Evolutionary conservation across 2,329 filamentous ascomycete genomes (phyloP).

Genomic region (Phaeoacremonium minimum): DNA sequence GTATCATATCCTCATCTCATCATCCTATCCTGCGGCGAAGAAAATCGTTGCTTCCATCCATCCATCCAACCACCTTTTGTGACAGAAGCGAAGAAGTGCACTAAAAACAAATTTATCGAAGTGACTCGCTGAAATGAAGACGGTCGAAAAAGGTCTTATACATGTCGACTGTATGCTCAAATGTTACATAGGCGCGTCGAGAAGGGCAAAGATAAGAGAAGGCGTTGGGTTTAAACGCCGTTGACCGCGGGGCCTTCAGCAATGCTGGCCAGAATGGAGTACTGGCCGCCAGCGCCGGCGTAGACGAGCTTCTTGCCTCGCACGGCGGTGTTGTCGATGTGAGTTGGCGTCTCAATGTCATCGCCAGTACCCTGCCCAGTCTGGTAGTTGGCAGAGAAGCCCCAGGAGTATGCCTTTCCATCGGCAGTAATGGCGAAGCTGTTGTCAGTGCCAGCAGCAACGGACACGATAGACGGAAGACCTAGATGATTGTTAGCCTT

Average conservation of each 20-base stretch:
- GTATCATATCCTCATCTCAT: too few relatives aligned
- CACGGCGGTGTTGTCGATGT: conserved; percentile 82
- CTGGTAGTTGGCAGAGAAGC: conserved; percentile 77
- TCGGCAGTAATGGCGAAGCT: conserved; percentile 65
- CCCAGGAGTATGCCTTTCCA: conserved; percentile 74
- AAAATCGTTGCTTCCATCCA: too few relatives aligned
- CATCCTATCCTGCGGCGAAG: too few relatives aligned
- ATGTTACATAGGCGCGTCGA: too few relatives aligned
- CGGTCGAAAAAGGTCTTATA: too few relatives aligned
- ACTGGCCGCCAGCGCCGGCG: conserved; percentile 88
- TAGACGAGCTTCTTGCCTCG: conserved; percentile 69
- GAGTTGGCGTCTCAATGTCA: conserved; percentile 71
- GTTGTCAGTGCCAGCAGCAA: conserved; percentile 67
- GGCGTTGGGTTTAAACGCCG: too few relatives aligned
- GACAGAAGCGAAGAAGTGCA: too few relatives aligned
- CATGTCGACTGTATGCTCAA: too few relatives aligned
- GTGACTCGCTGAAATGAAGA: too few relatives aligned
- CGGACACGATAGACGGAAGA: conserved; percentile 50
- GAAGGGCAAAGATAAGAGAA: too few relatives aligned
- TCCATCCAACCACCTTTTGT: too few relatives aligned
- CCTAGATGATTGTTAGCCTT: conserved; percentile 21
- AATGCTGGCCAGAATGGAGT: conserved; percentile 56
- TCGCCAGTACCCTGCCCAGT: conserved; percentile 75
- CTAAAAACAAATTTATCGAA: too few relatives aligned
- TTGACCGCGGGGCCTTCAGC: conserved; percentile 25